A percentile compares a stretch with the other conserved stretches of the same genome.
Conservation (phyloP, 2,329 filamentous ascomycete genomes). For the Penicillium digitatum region DNA sequence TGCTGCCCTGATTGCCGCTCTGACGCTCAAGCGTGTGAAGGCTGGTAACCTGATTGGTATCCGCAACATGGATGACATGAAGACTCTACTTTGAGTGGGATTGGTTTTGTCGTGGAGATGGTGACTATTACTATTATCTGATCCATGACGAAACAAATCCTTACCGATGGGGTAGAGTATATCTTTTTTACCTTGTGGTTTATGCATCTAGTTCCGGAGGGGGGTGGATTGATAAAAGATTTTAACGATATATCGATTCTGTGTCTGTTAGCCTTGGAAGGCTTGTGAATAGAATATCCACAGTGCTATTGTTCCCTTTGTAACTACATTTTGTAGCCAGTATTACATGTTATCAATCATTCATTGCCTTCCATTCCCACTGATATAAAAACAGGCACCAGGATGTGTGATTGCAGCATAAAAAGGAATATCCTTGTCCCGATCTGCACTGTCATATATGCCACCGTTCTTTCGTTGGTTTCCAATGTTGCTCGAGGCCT, state of each 20-base stretch:
- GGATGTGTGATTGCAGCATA: neutral
- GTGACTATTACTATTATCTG: neutral
- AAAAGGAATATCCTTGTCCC: neutral
- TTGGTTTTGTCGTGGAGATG: neutral
- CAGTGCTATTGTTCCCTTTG: neutral
- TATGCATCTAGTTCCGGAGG: neutral
- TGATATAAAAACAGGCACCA: neutral
- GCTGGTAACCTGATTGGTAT: slow-evolving; percentile 58
- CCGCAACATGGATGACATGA: slow-evolving; percentile 45
- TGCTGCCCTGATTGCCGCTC: slow-evolving; percentile 82
- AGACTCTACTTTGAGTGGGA: slow-evolving; percentile 25
- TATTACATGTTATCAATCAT: neutral
- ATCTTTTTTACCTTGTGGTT: neutral
- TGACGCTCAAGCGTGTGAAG: slow-evolving; percentile 61
- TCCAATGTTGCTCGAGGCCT: too few relatives aligned
- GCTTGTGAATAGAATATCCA: slow-evolving; percentile 1
- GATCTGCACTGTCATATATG: neutral
- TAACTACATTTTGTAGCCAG: neutral
- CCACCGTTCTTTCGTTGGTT: too few relatives aligned
- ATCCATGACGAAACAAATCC: neutral
- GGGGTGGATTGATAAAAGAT: neutral
- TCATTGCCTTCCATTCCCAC: neutral
- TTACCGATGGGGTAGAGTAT: neutral
- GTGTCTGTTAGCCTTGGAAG: neutral
- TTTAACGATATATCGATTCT: slow-evolving; percentile 1